Evolutionary conservation across 2,329 filamentous ascomycete genomes (phyloP).

Genomic region (Neopestalotiopsis clavispora): DNA sequence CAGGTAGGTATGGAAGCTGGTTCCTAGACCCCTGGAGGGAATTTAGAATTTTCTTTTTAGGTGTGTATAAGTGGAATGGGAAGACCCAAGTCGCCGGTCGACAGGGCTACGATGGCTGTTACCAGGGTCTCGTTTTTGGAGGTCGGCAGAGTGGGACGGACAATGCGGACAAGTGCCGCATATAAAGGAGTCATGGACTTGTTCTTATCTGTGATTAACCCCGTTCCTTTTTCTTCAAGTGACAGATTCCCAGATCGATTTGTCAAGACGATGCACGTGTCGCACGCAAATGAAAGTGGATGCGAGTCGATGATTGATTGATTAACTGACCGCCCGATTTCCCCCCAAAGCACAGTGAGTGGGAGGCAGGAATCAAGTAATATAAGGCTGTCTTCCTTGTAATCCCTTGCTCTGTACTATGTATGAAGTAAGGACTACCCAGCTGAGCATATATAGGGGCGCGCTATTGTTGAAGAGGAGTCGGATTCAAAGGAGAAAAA

Average conservation of each 20-base stretch:
- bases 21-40: not conserved
- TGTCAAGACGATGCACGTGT: conserved; percentile 8
- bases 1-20: not conserved
- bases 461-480: too few relatives aligned
- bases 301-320: not conserved
- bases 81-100: not conserved
- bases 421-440: not conserved
- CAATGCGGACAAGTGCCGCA: not conserved
- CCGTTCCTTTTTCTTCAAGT: not conserved
- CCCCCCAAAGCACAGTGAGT: too few relatives aligned
- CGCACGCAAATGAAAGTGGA: not conserved
- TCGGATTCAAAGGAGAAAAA: too few relatives aligned
- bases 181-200: not conserved
- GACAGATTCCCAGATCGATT: not conserved
- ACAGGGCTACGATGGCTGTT: not conserved
- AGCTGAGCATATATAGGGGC: too few relatives aligned
- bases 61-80: not conserved
- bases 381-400: not conserved
- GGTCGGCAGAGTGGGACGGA: not conserved
- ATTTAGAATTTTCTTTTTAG: not conserved
- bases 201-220: not conserved
- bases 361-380: not conserved
- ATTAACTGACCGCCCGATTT: not conserved
- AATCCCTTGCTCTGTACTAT: not conserved
- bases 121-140: too few relatives aligned